Base-by-base conservation (phyloP, 768 basidiomycete species). In the Dioszegia aurantiaca region DNA sequence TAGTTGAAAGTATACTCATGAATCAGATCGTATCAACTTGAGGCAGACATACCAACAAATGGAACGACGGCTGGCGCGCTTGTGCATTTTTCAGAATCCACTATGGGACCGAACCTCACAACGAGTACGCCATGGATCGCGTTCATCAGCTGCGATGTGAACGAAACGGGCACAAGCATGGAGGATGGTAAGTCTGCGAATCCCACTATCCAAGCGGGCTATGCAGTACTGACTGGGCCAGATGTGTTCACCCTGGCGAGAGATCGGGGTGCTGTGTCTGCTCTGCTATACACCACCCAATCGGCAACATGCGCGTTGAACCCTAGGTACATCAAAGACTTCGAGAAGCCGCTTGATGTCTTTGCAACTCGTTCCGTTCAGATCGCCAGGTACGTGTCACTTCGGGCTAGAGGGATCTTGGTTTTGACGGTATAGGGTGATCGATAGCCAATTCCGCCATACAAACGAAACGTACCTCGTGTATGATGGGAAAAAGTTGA, bases 81-180 rank as follows among this genome's bases (percentile, higher is more conserved):
- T 37, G 84, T 93, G 28, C 89, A 89, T 73, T 93, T 94, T 67
- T 82, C 85, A 0, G 91, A 91, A 70, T 79, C 80, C 16, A 45
- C 48, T 79, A 80, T 81, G 57, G 74, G 65, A 24, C 48, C 53
- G 54, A 69, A 65, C 58, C 33, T 61, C 26, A 64, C 71, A 83
- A 87, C 88, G 2, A 80, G 78, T 4, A 89, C 90, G 0, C 90
- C 92, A 3, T 95, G 91, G 90, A 87, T 95, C 66, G 92, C 92
- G 12, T 81, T 92, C 62, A 83, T 95, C 47, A 82, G 85, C 2
- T 94, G 91, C 75, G 90, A 93, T 69, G 69, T 72, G 56, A 91
- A 92, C 73, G 81, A 85, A 17, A 88, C 88, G 16, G 78, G 82
- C 59, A 79, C 83, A 21, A 73, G 71, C 44, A 52, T 66, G 46